Base-by-base conservation (phyloP, 176 grass and related monocot species). In the Ensete ventricosum region DNA sequence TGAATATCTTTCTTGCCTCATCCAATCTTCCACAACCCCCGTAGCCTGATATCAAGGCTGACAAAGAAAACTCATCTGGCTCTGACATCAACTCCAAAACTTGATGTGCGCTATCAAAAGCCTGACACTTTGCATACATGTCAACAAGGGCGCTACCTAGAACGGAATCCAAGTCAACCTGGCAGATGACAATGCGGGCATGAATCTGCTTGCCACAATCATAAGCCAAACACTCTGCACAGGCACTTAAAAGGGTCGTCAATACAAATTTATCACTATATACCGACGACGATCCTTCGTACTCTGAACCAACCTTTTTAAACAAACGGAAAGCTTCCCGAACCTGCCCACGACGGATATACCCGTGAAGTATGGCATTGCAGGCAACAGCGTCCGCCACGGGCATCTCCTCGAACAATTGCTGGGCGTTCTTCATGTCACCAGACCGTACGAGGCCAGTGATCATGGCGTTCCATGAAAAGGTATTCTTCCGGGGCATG, bases 61-160 rank as follows among this genome's bases (percentile, higher is more conserved):
- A 92, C 14, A 89, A 55, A 1, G 86, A 89, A 77, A 89, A 86
- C 17, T 92, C 90, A 75, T 92, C 90, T 13, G 73, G 67, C 34
- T 75, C 76, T 9, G 72, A 16, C 64, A 84, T 80, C 10, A 65
- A 54, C 52, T 78, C 76, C 73, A 86, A 55, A 62, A 89, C 79
- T 48, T 3, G 11, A 17, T 12, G 67, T 67, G 86, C 90, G 57
- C 73, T 84, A 23, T 72, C 79, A 69, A 89, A 77, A 80, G 84
- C 79, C 51, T 80, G 69, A 52, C 86, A 92, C 68, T 92, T 92
- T 26, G 81, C 78, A 62, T 92, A 92, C 90, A 92, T 89, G 79
- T 92, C 72, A 48, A 84, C 78, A 77, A 92, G 73, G n/a, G 90
- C 55, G 0, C 86, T 86, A 24, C 73, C 74, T 68, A 92, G 29